Evolutionary conservation across 2,329 filamentous ascomycete species (phyloP).

Genomic region (Penicillium sp.): DNA sequence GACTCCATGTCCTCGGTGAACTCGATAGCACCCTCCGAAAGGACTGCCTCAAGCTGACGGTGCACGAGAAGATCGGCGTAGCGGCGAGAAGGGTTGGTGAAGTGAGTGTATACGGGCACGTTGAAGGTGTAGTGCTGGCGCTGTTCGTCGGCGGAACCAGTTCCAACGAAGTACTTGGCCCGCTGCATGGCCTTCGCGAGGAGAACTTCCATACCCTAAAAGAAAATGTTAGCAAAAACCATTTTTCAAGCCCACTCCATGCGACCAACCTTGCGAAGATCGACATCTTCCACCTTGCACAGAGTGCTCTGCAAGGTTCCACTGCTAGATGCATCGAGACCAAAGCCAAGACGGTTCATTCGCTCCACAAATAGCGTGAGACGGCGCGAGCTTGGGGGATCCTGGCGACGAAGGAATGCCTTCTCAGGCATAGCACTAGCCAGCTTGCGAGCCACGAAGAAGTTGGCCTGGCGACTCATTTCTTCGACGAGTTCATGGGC

Average conservation of each 20-base stretch:
- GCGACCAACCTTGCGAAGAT: conserved; percentile 66
- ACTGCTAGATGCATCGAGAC: conserved; percentile 85
- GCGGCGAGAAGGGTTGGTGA: conserved; percentile 89
- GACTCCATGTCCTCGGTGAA: conserved; percentile 86
- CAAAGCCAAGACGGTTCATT: conserved; percentile 87
- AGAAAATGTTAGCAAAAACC: no score
- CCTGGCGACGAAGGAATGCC: conserved; percentile 84
- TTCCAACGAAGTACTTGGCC: conserved; percentile 88
- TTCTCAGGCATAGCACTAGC: conserved; percentile 79
- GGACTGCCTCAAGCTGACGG: conserved; percentile 82
- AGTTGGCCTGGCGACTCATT: conserved; percentile 88
- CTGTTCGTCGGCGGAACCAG: conserved; percentile 72
- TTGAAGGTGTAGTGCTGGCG: conserved; percentile 91
- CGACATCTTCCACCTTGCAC: conserved; percentile 85
- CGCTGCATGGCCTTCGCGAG: conserved; percentile 93
- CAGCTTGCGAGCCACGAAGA: conserved; percentile 82
- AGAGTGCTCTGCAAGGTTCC: conserved; percentile 90
- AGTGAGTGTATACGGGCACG: conserved; percentile 91
- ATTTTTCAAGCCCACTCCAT: no score
- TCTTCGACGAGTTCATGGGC: conserved; percentile 95
- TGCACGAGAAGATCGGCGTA: conserved; percentile 96
- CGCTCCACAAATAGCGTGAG: conserved; percentile 88
- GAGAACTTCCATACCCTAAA: conserved; percentile 83
- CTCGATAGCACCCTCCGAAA: conserved; percentile 78
- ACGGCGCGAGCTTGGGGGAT: conserved; percentile 79